A percentile compares a stretch with the other conserved stretches of the same genome.
These are phyloP conservation scores for Thymus mandschuricus DNA, from an alignment of 257 asterid genomes.

Conservation along the genomic window DNA sequence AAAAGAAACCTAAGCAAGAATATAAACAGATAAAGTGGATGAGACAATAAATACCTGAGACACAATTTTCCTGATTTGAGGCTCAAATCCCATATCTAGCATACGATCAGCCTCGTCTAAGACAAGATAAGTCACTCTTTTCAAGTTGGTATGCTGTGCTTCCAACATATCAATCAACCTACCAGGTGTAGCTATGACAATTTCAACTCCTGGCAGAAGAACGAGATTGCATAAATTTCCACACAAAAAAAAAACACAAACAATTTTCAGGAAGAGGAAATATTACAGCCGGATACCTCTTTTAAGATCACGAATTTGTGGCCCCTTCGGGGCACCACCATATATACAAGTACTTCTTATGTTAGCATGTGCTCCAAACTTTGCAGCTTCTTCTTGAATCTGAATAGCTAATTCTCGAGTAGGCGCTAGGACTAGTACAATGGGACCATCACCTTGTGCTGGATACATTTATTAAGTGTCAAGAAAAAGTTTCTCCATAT, in stretches of 20 bases:
- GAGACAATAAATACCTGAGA: slow-evolving; percentile 57
- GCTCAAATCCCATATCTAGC: slow-evolving; percentile 99
- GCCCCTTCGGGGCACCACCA: slow-evolving; percentile 98
- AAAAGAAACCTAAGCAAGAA: slow-evolving; percentile 1
- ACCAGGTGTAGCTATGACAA: slow-evolving; percentile 92
- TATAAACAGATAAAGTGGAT: not conserved
- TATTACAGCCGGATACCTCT: slow-evolving; percentile 52
- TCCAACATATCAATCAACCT: slow-evolving; percentile 93
- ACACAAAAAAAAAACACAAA: slow-evolving; percentile 19
- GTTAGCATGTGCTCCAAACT: slow-evolving; percentile 69
- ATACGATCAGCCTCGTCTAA: slow-evolving; percentile 97
- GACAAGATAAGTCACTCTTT: slow-evolving; percentile 88
- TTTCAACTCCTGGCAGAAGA: slow-evolving; percentile 75
- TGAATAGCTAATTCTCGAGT: slow-evolving; percentile 95
- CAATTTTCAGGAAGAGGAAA: slow-evolving; percentile 20
- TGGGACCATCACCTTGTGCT: slow-evolving; percentile 91
- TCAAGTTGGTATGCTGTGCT: slow-evolving; percentile 84
- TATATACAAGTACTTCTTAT: slow-evolving; percentile 86
- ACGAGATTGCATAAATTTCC: slow-evolving; percentile 18
- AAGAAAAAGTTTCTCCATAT: not conserved
- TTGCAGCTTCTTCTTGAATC: slow-evolving; percentile 82
- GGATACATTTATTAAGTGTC: slow-evolving; percentile 25
- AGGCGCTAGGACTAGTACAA: slow-evolving; percentile 84
- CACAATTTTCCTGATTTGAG: slow-evolving; percentile 87
- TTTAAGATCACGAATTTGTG: slow-evolving; percentile 87